phyloP scores from a whole-genome alignment of 257 asterid species.

The Solanum piurae region DNA sequence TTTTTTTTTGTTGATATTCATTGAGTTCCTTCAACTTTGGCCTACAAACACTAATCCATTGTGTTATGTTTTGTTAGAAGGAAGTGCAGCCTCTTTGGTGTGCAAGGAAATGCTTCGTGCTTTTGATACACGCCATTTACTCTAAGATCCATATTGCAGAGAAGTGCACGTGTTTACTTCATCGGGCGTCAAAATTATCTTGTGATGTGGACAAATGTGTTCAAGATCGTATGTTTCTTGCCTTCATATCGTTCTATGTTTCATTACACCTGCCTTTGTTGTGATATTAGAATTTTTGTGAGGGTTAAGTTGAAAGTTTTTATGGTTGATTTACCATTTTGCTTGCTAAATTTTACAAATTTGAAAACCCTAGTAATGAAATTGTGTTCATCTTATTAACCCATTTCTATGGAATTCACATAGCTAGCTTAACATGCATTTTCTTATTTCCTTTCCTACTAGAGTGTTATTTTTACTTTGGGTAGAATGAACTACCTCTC shows the following conservation, averaged over 20 bases:
- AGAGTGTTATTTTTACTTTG: neutral
- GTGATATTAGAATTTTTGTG: neutral
- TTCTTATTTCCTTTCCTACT: neutral
- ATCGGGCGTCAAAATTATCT: neutral
- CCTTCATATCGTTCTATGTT: neutral
- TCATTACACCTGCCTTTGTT: neutral
- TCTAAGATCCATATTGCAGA: neutral
- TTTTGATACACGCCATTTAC: neutral
- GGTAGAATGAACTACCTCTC: neutral
- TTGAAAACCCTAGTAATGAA: neutral
- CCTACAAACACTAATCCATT: neutral
- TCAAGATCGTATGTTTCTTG: constrained; percentile 62
- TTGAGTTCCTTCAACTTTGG: neutral
- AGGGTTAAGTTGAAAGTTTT: neutral
- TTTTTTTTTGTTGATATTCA: neutral
- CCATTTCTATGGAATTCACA: neutral
- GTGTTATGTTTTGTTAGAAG: neutral
- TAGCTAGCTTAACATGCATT: neutral
- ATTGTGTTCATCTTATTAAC: neutral
- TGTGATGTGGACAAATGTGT: constrained; percentile 97
- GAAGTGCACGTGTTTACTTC: neutral
- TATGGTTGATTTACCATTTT: neutral
- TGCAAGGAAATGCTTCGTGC: neutral
- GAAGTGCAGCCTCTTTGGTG: neutral
- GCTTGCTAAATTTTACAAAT: neutral